phyloP scores from a whole-genome alignment of 495 filamentous ascomycete species.

The Podospora sp. region DNA sequence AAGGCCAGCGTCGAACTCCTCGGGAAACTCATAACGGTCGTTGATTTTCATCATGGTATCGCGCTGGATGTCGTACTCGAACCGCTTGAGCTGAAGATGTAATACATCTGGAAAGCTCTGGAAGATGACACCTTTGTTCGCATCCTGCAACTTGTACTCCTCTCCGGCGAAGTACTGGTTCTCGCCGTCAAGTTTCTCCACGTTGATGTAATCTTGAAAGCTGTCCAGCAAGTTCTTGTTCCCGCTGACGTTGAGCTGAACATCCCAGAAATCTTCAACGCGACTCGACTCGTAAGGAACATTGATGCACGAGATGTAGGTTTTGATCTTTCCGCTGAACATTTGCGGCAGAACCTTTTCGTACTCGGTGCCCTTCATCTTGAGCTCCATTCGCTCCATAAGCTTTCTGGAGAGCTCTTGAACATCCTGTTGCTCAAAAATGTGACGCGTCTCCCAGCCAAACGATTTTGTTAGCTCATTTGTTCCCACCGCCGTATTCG shows the following conservation, averaged over 20 bases:
- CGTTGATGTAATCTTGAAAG: conserved; percentile 93
- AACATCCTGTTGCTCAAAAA: conserved; percentile 99
- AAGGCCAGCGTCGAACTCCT: conserved; percentile 84
- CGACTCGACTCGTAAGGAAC: conserved; percentile 95
- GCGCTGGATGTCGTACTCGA: conserved; percentile 93
- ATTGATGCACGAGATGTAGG: conserved; percentile 97
- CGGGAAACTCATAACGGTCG: conserved; percentile 95
- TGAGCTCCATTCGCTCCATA: conserved; percentile 93
- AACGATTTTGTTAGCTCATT: conserved; percentile 93
- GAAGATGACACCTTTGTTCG: conserved; percentile 97
- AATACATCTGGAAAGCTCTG: conserved; percentile 92
- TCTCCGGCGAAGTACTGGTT: conserved; percentile 95
- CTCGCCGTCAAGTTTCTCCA: conserved; percentile 95
- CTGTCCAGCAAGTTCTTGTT: conserved; percentile 92
- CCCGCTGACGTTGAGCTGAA: conserved; percentile 93
- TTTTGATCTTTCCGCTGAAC: conserved; percentile 96
- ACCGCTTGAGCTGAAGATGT: conserved; percentile 94
- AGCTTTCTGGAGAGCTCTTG: conserved; percentile 95
- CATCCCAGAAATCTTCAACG: conserved; percentile 97
- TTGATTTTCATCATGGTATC: conserved; percentile 99
- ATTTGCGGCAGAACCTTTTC: conserved; percentile 87
- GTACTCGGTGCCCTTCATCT: conserved; percentile 97
- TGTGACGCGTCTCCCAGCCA: conserved; percentile 96
- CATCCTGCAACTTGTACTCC: conserved; percentile 89
- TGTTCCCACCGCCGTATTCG: conserved; percentile 77